Conservation (phyloP, 495 filamentous ascomycete species). For the Amphirosellinia nigrospora region DNA sequence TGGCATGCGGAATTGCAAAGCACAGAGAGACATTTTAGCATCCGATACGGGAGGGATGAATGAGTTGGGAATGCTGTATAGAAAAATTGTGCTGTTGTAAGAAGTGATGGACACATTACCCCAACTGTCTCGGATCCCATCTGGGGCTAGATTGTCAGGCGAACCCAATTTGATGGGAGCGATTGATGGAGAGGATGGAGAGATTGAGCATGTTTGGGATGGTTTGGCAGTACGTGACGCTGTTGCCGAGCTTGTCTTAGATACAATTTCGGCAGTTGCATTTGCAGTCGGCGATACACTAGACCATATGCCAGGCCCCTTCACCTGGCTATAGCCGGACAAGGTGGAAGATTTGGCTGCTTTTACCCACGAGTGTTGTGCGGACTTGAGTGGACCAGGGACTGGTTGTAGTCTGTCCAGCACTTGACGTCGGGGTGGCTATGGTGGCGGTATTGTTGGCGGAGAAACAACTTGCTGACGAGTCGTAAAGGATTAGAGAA, state of each 20-base stretch:
- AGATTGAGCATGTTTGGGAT: constrained; percentile 27
- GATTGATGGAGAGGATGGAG: constrained; percentile 36
- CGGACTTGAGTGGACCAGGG: constrained; percentile 2
- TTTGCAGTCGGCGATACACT: background rate
- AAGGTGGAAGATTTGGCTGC: background rate
- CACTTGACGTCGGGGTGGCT: background rate
- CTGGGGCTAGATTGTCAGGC: constrained; percentile 18
- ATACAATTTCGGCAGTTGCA: background rate
- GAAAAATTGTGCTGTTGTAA: constrained; percentile 29
- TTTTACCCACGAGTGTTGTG: background rate
- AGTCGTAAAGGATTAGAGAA: constrained; percentile 28
- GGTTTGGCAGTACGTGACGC: constrained; percentile 13
- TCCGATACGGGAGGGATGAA: constrained; percentile 17
- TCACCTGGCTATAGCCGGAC: constrained; percentile 14
- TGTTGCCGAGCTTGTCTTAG: constrained; percentile 10
- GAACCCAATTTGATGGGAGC: constrained; percentile 29
- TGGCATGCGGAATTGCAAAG: constrained; percentile 41
- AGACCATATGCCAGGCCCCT: constrained; percentile 13
- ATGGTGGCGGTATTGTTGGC: constrained; percentile 21
- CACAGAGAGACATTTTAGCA: constrained; percentile 28
- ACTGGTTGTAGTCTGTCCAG: background rate
- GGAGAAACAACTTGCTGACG: constrained; percentile 28
- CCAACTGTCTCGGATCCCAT: constrained; percentile 22
- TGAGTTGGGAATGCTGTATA: constrained; percentile 31
- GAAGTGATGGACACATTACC: constrained; percentile 26